phyloP scores from a whole-genome alignment of 106 monocot genomes.

The Ottelia alismoides region DNA sequence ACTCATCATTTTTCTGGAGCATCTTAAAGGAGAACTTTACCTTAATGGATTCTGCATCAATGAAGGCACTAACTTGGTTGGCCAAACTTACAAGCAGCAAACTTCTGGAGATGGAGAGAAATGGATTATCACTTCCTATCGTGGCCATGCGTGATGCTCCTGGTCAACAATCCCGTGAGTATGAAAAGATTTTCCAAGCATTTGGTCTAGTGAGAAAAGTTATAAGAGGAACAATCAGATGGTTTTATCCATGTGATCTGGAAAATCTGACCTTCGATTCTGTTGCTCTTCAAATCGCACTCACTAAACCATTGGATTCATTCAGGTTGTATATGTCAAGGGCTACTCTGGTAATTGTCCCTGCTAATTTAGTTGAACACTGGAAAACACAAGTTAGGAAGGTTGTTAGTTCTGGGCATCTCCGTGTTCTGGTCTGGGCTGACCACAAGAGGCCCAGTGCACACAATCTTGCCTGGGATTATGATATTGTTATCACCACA shows the following conservation, averaged over 20 bases:
- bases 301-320: conserved; percentile 60
- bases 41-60: conserved; percentile 46
- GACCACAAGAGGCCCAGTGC: conserved; percentile 53
- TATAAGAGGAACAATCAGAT: conserved; percentile 31
- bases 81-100: conserved; percentile 48
- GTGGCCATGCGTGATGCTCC: too few species aligned
- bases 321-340: conserved; percentile 68
- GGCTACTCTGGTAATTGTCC: conserved; percentile 86
- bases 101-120: conserved; percentile 58
- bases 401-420: conserved; percentile 49
- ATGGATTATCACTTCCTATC: conserved; percentile 53
- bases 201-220: conserved; percentile 79
- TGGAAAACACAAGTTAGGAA: conserved; percentile 89
- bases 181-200: conserved; percentile 73
- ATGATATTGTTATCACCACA: conserved; percentile 94
- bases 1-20: conserved; percentile 58
- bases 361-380: conserved; percentile 88
- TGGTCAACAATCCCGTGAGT: conserved; percentile 12
- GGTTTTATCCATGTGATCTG: conserved; percentile 75
- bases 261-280: conserved; percentile 82
- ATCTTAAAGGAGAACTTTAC: conserved; percentile 64
- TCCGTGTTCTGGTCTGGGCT: conserved; percentile 63
- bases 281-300: conserved; percentile 62
- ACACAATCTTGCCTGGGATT: conserved; percentile 92
- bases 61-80: conserved; percentile 76